Conservation (phyloP, 1,284 basidiomycete genomes). For the Cutaneotrichosporon spelunceum region DNA sequence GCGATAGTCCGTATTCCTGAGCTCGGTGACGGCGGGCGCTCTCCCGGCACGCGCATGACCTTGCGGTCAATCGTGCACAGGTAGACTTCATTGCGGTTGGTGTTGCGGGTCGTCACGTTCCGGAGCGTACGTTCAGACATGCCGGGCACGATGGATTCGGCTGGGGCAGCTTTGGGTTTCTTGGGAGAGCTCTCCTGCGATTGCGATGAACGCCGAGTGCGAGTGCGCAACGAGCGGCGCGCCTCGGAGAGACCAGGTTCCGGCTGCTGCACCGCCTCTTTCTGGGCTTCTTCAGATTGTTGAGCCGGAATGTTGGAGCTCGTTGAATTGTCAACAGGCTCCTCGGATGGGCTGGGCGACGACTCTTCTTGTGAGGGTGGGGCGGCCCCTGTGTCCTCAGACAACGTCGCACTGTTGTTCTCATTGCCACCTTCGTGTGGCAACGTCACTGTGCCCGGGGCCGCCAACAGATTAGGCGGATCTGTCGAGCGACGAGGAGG, state of each 20-base stretch:
- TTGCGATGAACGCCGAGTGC: conserved; percentile 1
- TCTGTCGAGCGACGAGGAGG: neutral
- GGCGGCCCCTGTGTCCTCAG: neutral
- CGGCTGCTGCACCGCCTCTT: neutral
- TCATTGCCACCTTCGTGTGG: neutral
- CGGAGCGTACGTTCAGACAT: conserved; percentile 48
- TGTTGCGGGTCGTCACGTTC: conserved; percentile 43
- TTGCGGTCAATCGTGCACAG: conserved; percentile 48
- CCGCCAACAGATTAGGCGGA: neutral
- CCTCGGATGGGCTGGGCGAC: neutral
- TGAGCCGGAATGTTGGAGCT: neutral
- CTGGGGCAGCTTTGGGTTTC: neutral
- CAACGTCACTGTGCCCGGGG: neutral
- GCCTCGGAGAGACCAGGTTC: neutral
- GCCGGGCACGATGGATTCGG: conserved; percentile 26
- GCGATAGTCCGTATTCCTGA: conserved; percentile 68
- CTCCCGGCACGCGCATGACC: conserved; percentile 66
- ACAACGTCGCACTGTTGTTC: neutral
- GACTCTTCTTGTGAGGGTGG: neutral
- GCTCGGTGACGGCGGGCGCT: conserved; percentile 71
- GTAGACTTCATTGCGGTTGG: conserved; percentile 46
- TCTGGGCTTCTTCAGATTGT: neutral
- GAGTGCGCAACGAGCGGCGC: conserved; percentile 12
- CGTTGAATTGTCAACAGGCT: neutral
- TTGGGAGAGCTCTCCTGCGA: conserved; percentile 8